Evolutionary conservation across 2,329 filamentous ascomycete species (phyloP).

Genomic region (Microdochium trichocladiopsis): DNA sequence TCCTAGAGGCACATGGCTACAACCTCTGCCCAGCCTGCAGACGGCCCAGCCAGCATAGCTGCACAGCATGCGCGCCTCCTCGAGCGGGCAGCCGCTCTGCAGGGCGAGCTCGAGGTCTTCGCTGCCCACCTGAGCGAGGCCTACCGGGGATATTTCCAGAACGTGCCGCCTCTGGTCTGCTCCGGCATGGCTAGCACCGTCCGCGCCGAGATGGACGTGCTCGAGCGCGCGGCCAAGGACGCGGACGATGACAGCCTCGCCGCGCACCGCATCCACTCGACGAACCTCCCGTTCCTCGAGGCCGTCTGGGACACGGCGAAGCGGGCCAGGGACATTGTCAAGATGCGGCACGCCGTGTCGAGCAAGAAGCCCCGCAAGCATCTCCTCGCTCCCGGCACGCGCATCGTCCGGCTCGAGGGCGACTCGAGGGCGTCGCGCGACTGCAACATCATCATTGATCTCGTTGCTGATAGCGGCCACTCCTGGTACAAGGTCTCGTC

Average conservation of each 20-base stretch:
- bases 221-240: conserved; percentile 5
- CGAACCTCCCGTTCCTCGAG: conserved; percentile 19
- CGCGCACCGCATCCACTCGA: conserved; percentile 13
- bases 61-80: conserved; percentile 3
- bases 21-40: not conserved
- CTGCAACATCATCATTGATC: conserved; percentile 15
- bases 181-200: conserved; percentile 12
- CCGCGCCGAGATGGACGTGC: conserved; percentile 11
- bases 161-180: conserved; percentile 16
- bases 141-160: conserved; percentile 17
- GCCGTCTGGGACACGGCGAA: conserved; percentile 22
- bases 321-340: conserved; percentile 17
- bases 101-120: conserved; percentile 16
- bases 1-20: not conserved
- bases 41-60: not conserved
- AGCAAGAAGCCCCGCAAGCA: conserved; percentile 13
- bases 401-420: conserved; percentile 17
- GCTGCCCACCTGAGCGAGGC: conserved; percentile 12
- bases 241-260: conserved; percentile 10
- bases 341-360: conserved; percentile 17
- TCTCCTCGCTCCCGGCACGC: conserved; percentile 18
- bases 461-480: conserved; percentile 18
- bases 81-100: conserved; percentile 8
- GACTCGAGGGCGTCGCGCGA: conserved; percentile 13
- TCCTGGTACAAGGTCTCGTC: conserved; percentile 24